A percentile compares a stretch with the other conserved stretches of the same genome.
phyloP scores from a whole-genome alignment of 257 asterid species.

The Solanum lycopersicoides region DNA sequence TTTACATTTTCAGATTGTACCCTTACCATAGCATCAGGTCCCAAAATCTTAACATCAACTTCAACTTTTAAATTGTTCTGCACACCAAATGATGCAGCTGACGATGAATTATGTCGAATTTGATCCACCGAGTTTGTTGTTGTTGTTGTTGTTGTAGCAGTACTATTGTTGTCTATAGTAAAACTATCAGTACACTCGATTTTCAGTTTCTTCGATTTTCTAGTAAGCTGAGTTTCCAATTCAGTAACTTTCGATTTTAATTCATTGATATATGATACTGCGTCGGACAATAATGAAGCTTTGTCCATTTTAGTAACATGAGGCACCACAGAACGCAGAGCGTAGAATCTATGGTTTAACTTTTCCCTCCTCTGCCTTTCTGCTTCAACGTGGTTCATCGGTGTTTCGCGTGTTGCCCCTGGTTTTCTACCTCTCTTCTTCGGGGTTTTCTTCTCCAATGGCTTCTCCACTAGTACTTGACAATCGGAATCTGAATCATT shows the following conservation, averaged over 20 bases:
- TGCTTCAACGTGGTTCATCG: slow-evolving; percentile 65
- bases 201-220: slow-evolving; percentile 11
- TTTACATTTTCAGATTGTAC: slow-evolving; percentile 46
- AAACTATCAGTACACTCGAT: slow-evolving; percentile 7
- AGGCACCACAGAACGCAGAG: slow-evolving; percentile 72
- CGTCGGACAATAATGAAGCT: slow-evolving; percentile 68
- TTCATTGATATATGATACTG: slow-evolving; percentile 65
- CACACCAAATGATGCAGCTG: slow-evolving; percentile 6
- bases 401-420: slow-evolving; percentile 13
- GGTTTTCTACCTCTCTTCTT: slow-evolving; percentile 66
- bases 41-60: slow-evolving; percentile 59
- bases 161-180: slow-evolving; percentile 25
- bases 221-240: slow-evolving; percentile 21
- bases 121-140: background rate
- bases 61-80: background rate
- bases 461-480: background rate
- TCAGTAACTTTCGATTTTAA: slow-evolving; percentile 42
- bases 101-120: background rate
- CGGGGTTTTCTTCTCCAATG: background rate
- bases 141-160: background rate
- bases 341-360: slow-evolving; percentile 73
- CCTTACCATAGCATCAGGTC: slow-evolving; percentile 65
- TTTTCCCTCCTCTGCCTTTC: slow-evolving; percentile 91
- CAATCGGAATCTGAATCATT: background rate
- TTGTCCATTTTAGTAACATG: slow-evolving; percentile 75